Evolutionary conservation across 2,329 filamentous ascomycete species (phyloP), one percentile per base, ranked within the genome.

Genomic region (Penicillium frequentans): DNA sequence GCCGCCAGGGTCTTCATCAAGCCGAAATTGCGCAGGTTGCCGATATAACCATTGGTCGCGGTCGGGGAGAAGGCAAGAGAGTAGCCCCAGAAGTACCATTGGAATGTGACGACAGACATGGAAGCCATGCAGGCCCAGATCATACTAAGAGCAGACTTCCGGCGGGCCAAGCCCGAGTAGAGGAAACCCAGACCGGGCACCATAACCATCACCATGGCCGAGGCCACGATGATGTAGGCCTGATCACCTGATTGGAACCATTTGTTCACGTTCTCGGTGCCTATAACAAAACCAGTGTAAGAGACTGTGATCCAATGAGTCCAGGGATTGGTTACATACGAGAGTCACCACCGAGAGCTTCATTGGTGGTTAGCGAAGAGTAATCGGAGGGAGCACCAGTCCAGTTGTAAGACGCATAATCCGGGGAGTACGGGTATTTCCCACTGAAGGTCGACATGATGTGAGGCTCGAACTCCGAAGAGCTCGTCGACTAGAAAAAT

Each of bases 11-110:
- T 91, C 70, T 92, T 90, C 82, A 86, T 88, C 67, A 99, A 83
- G 60, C 92, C 95, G 68, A 98, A 96, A 75, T 96, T 90, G 66
- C 87, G 84, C 55, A 99, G 79, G 74, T 98, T 86, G 54, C 95
- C 95, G 71, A 99, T 98, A 79, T 90, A 98, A 52, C 90, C 89
- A 78, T 90, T 97, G 65, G 85, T 91, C 5, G 88, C 90, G 14
- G 86, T 86, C 44, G 84, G 82, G 70, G 90, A 95, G 78, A 98
- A 97, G 52, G 93, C 93, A 60, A 99, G 82, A 14, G 93, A 96
- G 77, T 96, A 99, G 37, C 95, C 95, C 93, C 95, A 98, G 76
- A 99, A 97, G 72, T 97, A 98, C 95, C 95, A 99, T 80, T 99
- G 95, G 81, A 99, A 97, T 55, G 90, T 89, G 74, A 97, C 84